A percentile compares a stretch with the other conserved stretches of the same genome.
Conservation (phyloP, 2,329 filamentous ascomycete genomes). For the Talaromyces verruculosus region DNA sequence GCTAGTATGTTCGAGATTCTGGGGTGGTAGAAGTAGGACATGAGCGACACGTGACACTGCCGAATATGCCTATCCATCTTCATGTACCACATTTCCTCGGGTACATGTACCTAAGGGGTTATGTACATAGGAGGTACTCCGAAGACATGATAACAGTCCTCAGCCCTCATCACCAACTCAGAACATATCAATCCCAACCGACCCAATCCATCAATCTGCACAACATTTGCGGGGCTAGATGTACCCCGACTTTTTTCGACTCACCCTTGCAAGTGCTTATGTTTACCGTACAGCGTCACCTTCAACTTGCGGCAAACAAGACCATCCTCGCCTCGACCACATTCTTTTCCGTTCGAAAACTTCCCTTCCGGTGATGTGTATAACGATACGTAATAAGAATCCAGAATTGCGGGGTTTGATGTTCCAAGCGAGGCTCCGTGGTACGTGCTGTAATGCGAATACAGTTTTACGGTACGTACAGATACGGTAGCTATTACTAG, state of each 20-base stretch:
- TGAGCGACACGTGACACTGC: conserved; percentile 3
- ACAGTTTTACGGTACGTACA: neutral
- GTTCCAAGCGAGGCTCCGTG: neutral
- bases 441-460: neutral
- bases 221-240: conserved; percentile 4
- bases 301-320: neutral
- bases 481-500: neutral
- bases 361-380: neutral
- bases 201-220: neutral
- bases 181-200: neutral
- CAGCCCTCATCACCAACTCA: neutral
- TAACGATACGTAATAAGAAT: conserved; percentile 8
- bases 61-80: neutral
- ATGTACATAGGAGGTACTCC: neutral
- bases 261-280: neutral
- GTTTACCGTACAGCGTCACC: neutral
- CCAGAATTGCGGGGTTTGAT: neutral
- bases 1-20: neutral
- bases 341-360: neutral
- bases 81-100: neutral
- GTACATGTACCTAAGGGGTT: neutral
- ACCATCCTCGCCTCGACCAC: neutral
- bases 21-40: neutral
- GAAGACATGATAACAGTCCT: neutral
- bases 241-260: conserved; percentile 6